These are phyloP conservation scores for Tulasnella calospora DNA, from an alignment of 768 basidiomycete genomes.

Conservation along the genomic window DNA sequence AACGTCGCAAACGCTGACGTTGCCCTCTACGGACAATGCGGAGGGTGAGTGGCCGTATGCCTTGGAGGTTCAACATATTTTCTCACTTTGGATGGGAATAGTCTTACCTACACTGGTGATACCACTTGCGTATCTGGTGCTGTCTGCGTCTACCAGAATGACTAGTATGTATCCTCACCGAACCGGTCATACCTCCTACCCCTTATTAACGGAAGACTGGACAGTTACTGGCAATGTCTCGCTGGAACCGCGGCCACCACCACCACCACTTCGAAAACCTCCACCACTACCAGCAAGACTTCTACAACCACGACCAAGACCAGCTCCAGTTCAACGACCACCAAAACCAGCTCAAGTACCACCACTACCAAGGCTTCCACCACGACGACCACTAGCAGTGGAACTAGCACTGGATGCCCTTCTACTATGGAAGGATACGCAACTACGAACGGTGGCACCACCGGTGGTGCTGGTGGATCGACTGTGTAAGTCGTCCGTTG, in stretches of 20 bases:
- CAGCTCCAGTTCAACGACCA: background rate
- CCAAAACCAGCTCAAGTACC: background rate
- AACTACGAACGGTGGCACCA: conserved; percentile 28
- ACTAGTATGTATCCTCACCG: background rate
- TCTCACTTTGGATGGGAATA: background rate
- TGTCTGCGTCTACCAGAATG: conserved; percentile 12
- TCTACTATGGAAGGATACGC: conserved; percentile 21
- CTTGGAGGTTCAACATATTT: background rate
- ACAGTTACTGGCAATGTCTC: background rate
- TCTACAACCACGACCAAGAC: background rate
- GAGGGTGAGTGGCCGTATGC: background rate
- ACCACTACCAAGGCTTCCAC: background rate
- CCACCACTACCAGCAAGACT: background rate
- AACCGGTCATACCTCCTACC: background rate
- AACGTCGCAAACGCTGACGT: background rate
- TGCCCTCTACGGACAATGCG: conserved; percentile 1
- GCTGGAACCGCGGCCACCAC: background rate
- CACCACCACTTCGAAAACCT: background rate
- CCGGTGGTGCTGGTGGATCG: conserved; percentile 28
- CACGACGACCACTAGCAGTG: background rate
- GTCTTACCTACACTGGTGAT: background rate
- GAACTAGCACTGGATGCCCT: background rate
- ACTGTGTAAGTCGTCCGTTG: conserved; percentile 23
- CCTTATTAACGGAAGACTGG: background rate
- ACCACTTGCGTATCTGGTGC: background rate